These are phyloP conservation scores for Camellia sinensis DNA, from an alignment of 148 eudicot genomes.

Conservation along the genomic window DNA sequence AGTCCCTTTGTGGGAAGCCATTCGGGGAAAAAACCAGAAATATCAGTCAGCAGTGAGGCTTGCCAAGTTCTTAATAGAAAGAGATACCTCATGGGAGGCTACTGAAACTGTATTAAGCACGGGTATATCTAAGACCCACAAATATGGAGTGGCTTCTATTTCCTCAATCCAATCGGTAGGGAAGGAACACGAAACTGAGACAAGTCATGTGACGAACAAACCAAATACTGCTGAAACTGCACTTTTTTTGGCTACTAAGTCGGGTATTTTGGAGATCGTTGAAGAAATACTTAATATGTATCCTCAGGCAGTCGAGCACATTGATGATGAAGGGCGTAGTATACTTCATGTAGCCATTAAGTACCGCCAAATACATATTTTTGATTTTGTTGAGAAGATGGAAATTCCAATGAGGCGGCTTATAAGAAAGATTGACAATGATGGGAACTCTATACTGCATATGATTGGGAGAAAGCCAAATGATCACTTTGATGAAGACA, in stretches of 20 bases:
- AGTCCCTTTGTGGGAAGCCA: constrained; percentile 1
- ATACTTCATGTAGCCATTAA: background rate
- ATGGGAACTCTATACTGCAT: background rate
- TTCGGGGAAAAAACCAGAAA: background rate
- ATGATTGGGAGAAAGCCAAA: background rate
- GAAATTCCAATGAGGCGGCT: constrained; percentile 6
- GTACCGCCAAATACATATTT: background rate
- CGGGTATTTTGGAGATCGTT: background rate
- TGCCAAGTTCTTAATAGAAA: constrained; percentile 9
- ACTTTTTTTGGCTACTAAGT: background rate
- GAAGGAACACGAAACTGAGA: background rate
- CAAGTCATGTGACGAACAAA: too few relatives aligned
- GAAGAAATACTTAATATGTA: background rate
- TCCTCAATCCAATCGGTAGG: background rate
- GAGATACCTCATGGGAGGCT: constrained; percentile 9
- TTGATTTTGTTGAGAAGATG: background rate
- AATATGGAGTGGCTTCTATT: background rate
- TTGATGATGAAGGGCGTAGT: background rate
- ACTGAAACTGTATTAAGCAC: background rate
- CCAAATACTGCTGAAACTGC: background rate
- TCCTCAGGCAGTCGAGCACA: constrained; percentile 7
- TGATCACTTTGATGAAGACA: background rate
- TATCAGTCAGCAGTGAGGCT: background rate
- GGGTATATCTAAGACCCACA: background rate
- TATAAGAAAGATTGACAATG: background rate